Evolutionary conservation across 805 yeast genomes (phyloP).

Genomic region (Kazachstania martiniae): DNA sequence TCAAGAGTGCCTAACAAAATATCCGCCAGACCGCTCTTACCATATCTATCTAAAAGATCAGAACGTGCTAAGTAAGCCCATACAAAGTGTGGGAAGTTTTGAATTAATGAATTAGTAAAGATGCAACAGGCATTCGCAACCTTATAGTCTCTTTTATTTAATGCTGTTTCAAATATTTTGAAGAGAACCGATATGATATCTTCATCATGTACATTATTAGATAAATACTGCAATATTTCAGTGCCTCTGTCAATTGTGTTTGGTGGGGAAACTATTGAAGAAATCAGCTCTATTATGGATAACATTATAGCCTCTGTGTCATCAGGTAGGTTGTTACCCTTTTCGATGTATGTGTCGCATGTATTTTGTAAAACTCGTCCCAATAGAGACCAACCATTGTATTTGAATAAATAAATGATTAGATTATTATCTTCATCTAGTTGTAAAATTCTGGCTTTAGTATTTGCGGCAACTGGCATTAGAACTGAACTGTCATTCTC

Average conservation of each 20-base stretch:
- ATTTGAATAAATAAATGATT: conserved; percentile 60
- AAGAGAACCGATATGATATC: conserved; percentile 55
- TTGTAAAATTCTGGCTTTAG: conserved; percentile 56
- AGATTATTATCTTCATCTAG: conserved; percentile 13
- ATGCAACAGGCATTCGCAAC: conserved; percentile 37
- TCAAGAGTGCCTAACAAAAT: conserved; percentile 63
- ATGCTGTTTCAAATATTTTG: conserved; percentile 55
- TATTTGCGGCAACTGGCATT: conserved; percentile 40
- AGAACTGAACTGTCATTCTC: conserved; percentile 36
- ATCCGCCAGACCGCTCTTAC: conserved; percentile 53
- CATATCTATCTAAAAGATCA: conserved; percentile 47
- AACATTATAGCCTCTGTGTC: conserved; percentile 32
- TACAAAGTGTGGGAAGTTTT: conserved; percentile 49
- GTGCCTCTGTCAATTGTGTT: conserved; percentile 31
- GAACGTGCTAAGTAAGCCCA: conserved; percentile 74
- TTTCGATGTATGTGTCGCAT: conserved; percentile 15
- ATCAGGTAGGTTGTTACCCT: conserved; percentile 25
- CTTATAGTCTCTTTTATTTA: conserved; percentile 42
- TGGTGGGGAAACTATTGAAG: conserved; percentile 33
- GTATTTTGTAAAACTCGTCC: conserved; percentile 70
- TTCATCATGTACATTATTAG: conserved; percentile 36
- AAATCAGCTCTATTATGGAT: conserved; percentile 41
- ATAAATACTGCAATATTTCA: conserved; percentile 27
- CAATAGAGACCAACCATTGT: conserved; percentile 79
- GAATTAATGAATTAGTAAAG: conserved; percentile 39